Conservation (phyloP, 2,329 filamentous ascomycete genomes). For the Camillea tinctor region DNA sequence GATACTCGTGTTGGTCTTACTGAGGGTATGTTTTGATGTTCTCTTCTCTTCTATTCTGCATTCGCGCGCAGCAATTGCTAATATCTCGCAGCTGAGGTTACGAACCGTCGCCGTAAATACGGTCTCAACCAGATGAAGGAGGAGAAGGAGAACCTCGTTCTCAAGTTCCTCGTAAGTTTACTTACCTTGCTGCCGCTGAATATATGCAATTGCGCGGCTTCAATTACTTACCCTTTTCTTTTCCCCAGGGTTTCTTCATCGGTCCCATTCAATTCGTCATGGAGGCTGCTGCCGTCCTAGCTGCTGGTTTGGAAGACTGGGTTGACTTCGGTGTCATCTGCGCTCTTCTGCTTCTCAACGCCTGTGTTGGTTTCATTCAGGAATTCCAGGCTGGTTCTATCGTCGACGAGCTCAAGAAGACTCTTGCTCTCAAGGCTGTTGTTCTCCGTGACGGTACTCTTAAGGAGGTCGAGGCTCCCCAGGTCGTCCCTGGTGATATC, state of each 20-base stretch:
- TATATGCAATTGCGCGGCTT: background rate
- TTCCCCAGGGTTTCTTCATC: conserved; percentile 67
- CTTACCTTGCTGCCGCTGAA: conserved; percentile 26
- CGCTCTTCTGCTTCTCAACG: conserved; percentile 79
- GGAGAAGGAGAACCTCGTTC: conserved; percentile 79
- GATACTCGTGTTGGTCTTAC: conserved; percentile 72
- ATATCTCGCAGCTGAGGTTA: conserved; percentile 28
- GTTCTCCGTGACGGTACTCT: conserved; percentile 79
- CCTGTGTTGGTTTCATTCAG: conserved; percentile 81
- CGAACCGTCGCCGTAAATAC: conserved; percentile 58
- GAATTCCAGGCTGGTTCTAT: conserved; percentile 89
- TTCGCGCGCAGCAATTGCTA: conserved; percentile 39
- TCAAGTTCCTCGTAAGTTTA: conserved; percentile 65
- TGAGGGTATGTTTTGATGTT: conserved; percentile 62
- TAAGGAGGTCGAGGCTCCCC: conserved; percentile 76
- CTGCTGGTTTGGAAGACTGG: conserved; percentile 83
- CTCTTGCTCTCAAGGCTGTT: conserved; percentile 80
- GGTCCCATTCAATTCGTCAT: conserved; percentile 93
- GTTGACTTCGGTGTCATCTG: conserved; percentile 93
- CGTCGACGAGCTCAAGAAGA: conserved; percentile 89
- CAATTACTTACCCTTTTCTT: background rate
- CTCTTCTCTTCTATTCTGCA: conserved; percentile 46
- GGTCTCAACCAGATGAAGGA: conserved; percentile 90
- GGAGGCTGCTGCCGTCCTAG: conserved; percentile 81
- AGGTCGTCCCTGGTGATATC: conserved; percentile 88